Evolutionary conservation across 106 monocot species (phyloP).

Genomic region (Dioscorea dumetorum): DNA sequence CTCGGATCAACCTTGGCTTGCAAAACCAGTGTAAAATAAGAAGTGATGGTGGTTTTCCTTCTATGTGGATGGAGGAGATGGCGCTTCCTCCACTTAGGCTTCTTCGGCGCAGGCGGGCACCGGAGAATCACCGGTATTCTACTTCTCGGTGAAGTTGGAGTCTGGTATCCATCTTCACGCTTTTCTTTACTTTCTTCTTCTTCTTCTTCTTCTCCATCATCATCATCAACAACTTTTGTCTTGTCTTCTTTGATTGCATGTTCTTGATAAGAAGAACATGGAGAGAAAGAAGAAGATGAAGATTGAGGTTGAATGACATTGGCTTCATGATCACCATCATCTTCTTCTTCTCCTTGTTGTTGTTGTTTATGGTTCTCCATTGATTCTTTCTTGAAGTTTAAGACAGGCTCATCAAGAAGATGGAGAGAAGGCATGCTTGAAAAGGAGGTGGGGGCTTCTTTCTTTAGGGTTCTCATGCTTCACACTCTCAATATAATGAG

Average conservation of each 20-base stretch:
- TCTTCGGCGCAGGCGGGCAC: constrained; percentile 33
- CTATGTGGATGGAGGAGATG: too few species aligned
- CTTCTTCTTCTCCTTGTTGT: too few species aligned
- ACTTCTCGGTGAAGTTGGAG: constrained; percentile 29
- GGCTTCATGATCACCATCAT: too few species aligned
- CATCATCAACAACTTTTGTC: not conserved
- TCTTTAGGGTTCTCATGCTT: not conserved
- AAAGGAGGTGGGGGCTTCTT: not conserved
- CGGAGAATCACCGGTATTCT: constrained; percentile 12
- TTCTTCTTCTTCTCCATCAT: not conserved
- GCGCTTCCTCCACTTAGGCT: not conserved
- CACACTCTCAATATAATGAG: not conserved
- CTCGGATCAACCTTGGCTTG: too few species aligned
- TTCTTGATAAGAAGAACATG: too few species aligned
- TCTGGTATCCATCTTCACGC: constrained; percentile 22
- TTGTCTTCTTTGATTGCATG: too few species aligned
- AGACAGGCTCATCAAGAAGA: constrained; percentile 3
- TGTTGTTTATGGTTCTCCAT: too few species aligned
- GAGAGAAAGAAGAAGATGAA: too few species aligned
- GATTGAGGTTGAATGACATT: too few species aligned
- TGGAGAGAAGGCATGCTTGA: not conserved
- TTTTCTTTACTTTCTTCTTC: not conserved
- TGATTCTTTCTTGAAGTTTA: too few species aligned
- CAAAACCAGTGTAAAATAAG: too few species aligned
- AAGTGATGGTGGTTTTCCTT: too few species aligned